Evolutionary conservation across 2,329 filamentous ascomycete genomes (phyloP).

Genomic region (Colletotrichum abscissum): DNA sequence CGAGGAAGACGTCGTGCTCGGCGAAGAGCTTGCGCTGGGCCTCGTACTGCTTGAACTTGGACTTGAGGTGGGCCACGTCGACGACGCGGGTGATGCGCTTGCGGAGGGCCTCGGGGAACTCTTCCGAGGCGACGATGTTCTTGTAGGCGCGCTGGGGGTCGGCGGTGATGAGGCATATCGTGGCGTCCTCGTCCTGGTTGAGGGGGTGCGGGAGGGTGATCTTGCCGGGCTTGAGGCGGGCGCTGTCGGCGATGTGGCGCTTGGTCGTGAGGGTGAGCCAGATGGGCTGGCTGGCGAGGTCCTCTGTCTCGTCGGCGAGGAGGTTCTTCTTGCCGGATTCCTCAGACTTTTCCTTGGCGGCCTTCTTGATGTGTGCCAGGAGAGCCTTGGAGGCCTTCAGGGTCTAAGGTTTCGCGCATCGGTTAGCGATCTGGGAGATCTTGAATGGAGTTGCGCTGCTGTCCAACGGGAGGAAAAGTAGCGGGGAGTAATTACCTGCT

Average conservation of each 20-base stretch:
- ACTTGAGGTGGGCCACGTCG: constrained; percentile 80
- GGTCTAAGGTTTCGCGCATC: constrained; percentile 52
- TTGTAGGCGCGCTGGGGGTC: constrained; percentile 88
- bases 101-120: constrained; percentile 75
- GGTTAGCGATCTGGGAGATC: constrained; percentile 25
- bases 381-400: constrained; percentile 73
- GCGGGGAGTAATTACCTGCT: constrained; percentile 47
- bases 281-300: constrained; percentile 62
- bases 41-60: constrained; percentile 92
- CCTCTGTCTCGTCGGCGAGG: constrained; percentile 57
- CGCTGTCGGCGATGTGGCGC: constrained; percentile 76
- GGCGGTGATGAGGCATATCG: constrained; percentile 88
- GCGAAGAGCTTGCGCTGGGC: constrained; percentile 82
- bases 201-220: constrained; percentile 83
- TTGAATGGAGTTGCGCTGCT: neutral
- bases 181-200: constrained; percentile 72
- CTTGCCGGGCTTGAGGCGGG: constrained; percentile 84
- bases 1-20: constrained; percentile 94
- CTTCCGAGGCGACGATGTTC: constrained; percentile 77
- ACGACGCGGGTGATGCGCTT: constrained; percentile 81
- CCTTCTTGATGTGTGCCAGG: constrained; percentile 70
- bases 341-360: constrained; percentile 53
- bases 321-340: constrained; percentile 65
- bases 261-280: constrained; percentile 75
- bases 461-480: neutral